phyloP scores from a whole-genome alignment of 2,329 filamentous ascomycete species.

The Mariannaea elegans region DNA sequence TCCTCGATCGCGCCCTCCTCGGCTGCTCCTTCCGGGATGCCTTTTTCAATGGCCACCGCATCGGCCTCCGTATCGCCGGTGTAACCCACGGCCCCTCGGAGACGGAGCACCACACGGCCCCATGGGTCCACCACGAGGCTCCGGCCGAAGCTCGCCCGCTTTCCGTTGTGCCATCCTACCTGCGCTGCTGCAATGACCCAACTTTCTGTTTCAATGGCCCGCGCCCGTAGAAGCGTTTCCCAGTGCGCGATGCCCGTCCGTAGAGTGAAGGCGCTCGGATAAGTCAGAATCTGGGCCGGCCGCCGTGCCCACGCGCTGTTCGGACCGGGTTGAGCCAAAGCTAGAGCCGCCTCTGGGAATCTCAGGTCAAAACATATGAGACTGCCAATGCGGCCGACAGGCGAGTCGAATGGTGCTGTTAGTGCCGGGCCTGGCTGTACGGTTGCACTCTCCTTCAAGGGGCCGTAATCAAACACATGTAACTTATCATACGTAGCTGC shows the following conservation, averaged over 20 bases:
- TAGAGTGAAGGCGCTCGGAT: slow-evolving; percentile 90
- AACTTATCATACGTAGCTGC: slow-evolving; percentile 79
- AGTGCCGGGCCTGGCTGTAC: slow-evolving; percentile 75
- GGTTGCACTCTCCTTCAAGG: slow-evolving; percentile 60
- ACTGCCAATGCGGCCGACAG: slow-evolving; percentile 78
- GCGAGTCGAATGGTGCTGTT: slow-evolving; percentile 74
- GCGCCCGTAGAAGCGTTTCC: slow-evolving; percentile 78
- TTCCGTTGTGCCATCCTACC: slow-evolving; percentile 74
- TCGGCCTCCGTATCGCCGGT: slow-evolving; percentile 13
- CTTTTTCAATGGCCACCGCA: slow-evolving; percentile 42
- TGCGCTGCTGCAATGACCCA: slow-evolving; percentile 91
- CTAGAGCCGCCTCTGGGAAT: slow-evolving; percentile 79
- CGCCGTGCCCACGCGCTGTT: slow-evolving; percentile 41
- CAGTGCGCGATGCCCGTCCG: slow-evolving; percentile 88
- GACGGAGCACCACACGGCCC: slow-evolving; percentile 76
- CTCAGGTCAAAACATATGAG: slow-evolving; percentile 92
- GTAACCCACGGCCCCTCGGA: slow-evolving; percentile 61
- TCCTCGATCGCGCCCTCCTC: slow-evolving; percentile 53
- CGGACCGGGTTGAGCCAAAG: slow-evolving; percentile 61
- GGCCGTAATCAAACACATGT: slow-evolving; percentile 82
- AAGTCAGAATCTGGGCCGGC: slow-evolving; percentile 79
- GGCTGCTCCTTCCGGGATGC: slow-evolving; percentile 32
- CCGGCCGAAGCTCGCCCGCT: slow-evolving; percentile 83
- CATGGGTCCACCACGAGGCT: slow-evolving; percentile 88
- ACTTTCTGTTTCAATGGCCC: slow-evolving; percentile 88